These are phyloP conservation scores for Ustilago crameri DNA, from an alignment of 1,284 basidiomycete genomes.

Conservation along the genomic window DNA sequence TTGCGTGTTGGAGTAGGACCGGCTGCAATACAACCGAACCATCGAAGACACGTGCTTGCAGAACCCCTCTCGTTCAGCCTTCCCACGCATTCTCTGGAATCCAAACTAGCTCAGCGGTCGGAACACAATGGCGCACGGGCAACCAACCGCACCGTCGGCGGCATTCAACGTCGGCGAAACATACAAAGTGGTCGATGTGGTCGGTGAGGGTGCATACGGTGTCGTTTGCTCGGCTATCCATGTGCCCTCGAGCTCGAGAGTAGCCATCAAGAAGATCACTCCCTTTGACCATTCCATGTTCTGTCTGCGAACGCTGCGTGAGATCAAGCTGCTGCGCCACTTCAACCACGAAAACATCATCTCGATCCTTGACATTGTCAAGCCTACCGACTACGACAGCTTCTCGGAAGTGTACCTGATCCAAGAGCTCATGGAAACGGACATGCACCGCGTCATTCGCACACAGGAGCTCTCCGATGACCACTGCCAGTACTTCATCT, in stretches of 20 bases:
- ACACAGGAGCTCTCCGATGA: conserved; percentile 73
- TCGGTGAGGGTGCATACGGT: conserved; percentile 71
- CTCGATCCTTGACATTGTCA: conserved; percentile 59
- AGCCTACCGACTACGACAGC: conserved; percentile 75
- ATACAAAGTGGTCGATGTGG: conserved; percentile 68
- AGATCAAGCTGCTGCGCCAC: conserved; percentile 66
- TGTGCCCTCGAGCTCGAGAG: conserved; percentile 61
- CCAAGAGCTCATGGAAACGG: conserved; percentile 68
- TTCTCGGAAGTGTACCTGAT: conserved; percentile 96
- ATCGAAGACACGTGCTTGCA: neutral
- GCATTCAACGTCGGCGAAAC: conserved; percentile 56
- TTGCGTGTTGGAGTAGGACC: no score
- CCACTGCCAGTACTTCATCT: conserved; percentile 94
- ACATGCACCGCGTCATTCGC: conserved; percentile 67
- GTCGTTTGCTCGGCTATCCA: conserved; percentile 70
- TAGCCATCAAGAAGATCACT: conserved; percentile 70
- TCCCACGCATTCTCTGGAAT: neutral
- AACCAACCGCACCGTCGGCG: conserved; percentile 32
- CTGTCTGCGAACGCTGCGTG: conserved; percentile 65
- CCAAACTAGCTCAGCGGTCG: neutral
- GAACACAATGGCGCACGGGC: conserved; percentile 30
- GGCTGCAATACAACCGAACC: neutral
- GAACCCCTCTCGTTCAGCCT: neutral
- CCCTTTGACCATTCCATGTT: conserved; percentile 68
- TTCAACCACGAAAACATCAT: conserved; percentile 67